These are phyloP conservation scores for Cutaneotrichosporon mucoides DNA, from an alignment of 1,284 basidiomycete genomes.

Conservation along the genomic window DNA sequence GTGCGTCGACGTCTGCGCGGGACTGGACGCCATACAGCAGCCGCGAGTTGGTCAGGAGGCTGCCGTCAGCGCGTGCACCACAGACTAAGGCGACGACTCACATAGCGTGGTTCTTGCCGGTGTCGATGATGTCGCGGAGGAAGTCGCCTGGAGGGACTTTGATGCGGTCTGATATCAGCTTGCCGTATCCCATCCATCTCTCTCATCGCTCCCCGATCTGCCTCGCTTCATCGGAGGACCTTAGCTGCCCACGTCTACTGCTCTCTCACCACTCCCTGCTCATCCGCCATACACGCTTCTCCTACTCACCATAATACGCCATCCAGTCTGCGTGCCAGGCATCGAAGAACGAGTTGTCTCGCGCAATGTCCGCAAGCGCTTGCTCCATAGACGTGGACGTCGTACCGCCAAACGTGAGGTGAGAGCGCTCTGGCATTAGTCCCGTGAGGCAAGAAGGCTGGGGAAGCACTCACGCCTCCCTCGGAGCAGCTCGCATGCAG, in stretches of 20 bases:
- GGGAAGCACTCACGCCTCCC: constrained; percentile 17
- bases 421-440: constrained; percentile 5
- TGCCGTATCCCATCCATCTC: neutral
- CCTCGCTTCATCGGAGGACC: too few relatives aligned
- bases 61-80: neutral
- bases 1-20: constrained; percentile 20
- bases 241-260: too few relatives aligned
- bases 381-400: neutral
- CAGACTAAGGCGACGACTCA: neutral
- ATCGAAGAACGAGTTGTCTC: constrained; percentile 34
- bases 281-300: neutral
- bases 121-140: constrained; percentile 3
- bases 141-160: constrained; percentile 1
- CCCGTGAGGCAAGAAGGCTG: neutral
- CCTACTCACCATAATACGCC: constrained; percentile 20
- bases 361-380: constrained; percentile 17
- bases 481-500: constrained; percentile 56
- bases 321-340: constrained; percentile 46
- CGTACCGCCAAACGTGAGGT: constrained; percentile 1
- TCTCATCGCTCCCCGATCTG: too few relatives aligned
- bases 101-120: constrained; percentile 13
- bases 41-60: constrained; percentile 26
- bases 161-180: constrained; percentile 3
- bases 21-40: constrained; percentile 26
- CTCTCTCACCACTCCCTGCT: too few relatives aligned